phyloP scores from a whole-genome alignment of 2,329 filamentous ascomycete species.

The Neonectria sp. region DNA sequence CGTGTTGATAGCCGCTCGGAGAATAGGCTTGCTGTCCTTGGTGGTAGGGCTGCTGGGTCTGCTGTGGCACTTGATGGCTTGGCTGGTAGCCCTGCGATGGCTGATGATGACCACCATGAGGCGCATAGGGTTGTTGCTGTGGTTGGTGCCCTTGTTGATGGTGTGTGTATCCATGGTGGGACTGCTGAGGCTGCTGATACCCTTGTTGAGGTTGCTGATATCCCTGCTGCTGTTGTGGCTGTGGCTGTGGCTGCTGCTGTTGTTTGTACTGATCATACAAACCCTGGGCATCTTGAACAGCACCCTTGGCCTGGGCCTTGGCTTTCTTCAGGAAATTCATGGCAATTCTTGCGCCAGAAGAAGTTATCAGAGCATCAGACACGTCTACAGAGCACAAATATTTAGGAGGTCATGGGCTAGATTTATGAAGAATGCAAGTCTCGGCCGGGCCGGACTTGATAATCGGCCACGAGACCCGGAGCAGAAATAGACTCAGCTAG shows the following conservation, averaged over 20 bases:
- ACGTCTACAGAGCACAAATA: not conserved
- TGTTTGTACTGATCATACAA: constrained; percentile 19
- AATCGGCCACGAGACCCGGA: not conserved
- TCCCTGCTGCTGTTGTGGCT: not conserved
- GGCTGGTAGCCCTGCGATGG: not conserved
- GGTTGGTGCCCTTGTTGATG: not conserved
- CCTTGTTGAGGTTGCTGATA: not conserved
- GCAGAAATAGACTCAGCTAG: not conserved
- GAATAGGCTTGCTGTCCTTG: not conserved
- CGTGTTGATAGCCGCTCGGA: not conserved
- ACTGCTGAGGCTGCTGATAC: not conserved
- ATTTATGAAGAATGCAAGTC: not conserved
- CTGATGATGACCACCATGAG: not conserved
- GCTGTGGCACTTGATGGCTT: no score
- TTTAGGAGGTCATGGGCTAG: no score
- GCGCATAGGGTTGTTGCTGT: not conserved
- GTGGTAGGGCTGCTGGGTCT: no score
- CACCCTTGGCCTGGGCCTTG: constrained; percentile 22
- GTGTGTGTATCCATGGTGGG: no score
- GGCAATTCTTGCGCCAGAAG: no score
- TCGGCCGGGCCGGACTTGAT: not conserved
- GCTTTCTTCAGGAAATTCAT: constrained; percentile 27
- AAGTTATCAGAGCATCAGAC: not conserved
- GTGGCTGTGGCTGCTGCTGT: constrained; percentile 13
- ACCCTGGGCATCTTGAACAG: constrained; percentile 25